These are phyloP conservation scores for Tetradesmus lagerheimii DNA, from an alignment of 139 green algal genomes.

Conservation along the genomic window DNA sequence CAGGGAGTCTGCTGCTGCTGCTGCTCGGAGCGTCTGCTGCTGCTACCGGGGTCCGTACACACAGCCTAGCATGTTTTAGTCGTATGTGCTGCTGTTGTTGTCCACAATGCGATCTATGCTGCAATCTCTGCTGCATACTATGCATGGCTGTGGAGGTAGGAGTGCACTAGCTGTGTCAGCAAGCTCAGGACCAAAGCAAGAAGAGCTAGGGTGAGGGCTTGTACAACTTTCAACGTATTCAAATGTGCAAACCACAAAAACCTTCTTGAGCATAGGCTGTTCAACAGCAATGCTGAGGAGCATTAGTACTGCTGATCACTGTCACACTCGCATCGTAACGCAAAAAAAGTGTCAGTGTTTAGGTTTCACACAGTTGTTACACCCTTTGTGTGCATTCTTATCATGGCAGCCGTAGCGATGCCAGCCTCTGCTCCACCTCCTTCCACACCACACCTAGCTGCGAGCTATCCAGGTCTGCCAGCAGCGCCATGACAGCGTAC, in stretches of 20 bases:
- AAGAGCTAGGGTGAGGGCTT: background rate
- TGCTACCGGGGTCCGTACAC: constrained; percentile 6
- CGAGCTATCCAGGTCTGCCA: constrained; percentile 70
- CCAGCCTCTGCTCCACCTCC: constrained; percentile 67
- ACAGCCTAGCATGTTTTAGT: background rate
- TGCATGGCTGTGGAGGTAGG: background rate
- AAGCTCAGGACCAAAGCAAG: background rate
- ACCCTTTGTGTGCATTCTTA: background rate
- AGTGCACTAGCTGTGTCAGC: background rate
- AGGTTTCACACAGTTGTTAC: background rate
- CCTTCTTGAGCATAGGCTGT: background rate
- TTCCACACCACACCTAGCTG: constrained; percentile 66
- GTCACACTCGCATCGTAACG: background rate
- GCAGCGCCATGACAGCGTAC: constrained; percentile 81
- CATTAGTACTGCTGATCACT: background rate
- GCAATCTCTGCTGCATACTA: background rate
- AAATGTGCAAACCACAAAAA: background rate
- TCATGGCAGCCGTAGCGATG: background rate
- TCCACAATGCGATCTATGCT: background rate
- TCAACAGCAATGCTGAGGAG: too few species aligned
- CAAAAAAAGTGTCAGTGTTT: background rate
- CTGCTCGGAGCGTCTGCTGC: constrained; percentile 1
- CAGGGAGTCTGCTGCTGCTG: constrained; percentile 9
- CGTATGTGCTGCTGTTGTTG: background rate
- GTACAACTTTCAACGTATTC: too few species aligned